These are phyloP conservation scores for Bacidia gigantensis DNA, from an alignment of 495 filamentous ascomycete species.

Conservation along the genomic window DNA sequence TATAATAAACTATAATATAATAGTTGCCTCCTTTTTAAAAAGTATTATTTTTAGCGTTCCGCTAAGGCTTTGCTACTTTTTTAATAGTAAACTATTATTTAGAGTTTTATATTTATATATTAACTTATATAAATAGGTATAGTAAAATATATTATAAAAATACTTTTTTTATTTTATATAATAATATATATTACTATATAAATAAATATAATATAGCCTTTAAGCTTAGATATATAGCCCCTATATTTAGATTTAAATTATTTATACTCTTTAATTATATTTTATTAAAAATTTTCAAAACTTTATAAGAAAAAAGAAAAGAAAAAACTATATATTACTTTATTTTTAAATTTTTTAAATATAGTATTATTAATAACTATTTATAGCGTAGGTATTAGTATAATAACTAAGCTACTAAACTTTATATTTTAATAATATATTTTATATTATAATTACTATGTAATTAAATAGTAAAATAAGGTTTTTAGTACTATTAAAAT, in stretches of 20 bases:
- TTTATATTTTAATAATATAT: neutral
- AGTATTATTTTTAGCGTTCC: too few relatives aligned
- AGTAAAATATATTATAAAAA: too few relatives aligned
- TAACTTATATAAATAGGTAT: neutral
- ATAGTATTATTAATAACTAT: neutral
- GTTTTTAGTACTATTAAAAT: neutral
- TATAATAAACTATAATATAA: too few relatives aligned
- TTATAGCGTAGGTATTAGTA: neutral
- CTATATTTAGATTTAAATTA: neutral
- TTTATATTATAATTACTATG: conserved; percentile 1
- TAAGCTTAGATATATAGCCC: neutral
- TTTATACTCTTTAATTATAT: neutral
- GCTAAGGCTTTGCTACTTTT: neutral
- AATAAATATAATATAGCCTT: neutral
- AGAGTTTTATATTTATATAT: too few relatives aligned
- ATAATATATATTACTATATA: conserved; percentile 1
- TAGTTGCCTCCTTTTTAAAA: too few relatives aligned
- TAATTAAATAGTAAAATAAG: neutral
- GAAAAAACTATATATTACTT: conserved; percentile 1
- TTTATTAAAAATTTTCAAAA: neutral
- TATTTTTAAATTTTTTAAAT: neutral
- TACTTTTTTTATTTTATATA: neutral
- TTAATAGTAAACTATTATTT: neutral
- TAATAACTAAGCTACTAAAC: neutral
- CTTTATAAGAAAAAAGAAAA: conserved; percentile 5